Evolutionary conservation across 1,139 yeast genomes (phyloP).

Genomic region (Sugiyamaella neomexicana): DNA sequence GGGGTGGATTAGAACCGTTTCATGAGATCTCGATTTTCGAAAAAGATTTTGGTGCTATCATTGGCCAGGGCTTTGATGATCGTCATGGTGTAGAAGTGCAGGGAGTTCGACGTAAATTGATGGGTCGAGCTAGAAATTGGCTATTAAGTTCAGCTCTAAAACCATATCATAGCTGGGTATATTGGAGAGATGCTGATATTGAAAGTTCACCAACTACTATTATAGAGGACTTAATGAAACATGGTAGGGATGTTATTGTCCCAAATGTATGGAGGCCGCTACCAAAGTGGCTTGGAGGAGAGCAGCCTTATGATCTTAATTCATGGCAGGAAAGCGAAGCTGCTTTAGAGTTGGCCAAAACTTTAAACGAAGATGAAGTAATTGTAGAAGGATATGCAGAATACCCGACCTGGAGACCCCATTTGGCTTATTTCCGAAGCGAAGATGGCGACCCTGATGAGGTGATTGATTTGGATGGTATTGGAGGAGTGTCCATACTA

Average conservation of each 20-base stretch:
- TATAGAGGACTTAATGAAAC: slow-evolving; percentile 65
- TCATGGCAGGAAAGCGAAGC: slow-evolving; percentile 91
- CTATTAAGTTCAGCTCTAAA: slow-evolving; percentile 58
- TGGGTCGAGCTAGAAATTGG: slow-evolving; percentile 78
- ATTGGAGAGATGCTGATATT: slow-evolving; percentile 76
- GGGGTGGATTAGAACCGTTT: slow-evolving; percentile 58
- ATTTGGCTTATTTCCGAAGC: slow-evolving; percentile 80
- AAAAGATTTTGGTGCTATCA: slow-evolving; percentile 68
- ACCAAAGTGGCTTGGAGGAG: slow-evolving; percentile 86
- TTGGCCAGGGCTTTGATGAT: slow-evolving; percentile 82
- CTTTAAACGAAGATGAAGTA: slow-evolving; percentile 81
- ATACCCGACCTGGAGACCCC: slow-evolving; percentile 92
- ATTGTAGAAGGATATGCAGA: slow-evolving; percentile 92
- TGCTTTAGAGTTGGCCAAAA: slow-evolving; percentile 73
- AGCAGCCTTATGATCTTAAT: slow-evolving; percentile 87
- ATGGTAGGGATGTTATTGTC: slow-evolving; percentile 65
- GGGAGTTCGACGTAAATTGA: slow-evolving; percentile 68
- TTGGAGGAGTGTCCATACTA: slow-evolving; percentile 86
- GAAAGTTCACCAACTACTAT: slow-evolving; percentile 62
- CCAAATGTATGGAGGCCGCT: slow-evolving; percentile 93
- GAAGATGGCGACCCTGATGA: slow-evolving; percentile 84
- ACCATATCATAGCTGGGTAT: slow-evolving; percentile 76
- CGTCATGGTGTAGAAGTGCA: slow-evolving; percentile 75
- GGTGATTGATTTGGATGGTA: slow-evolving; percentile 86
- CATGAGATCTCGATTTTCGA: slow-evolving; percentile 51